Base-by-base conservation (phyloP, 208 protist genomes). In the Acanthamoeba castellanii region DNA sequence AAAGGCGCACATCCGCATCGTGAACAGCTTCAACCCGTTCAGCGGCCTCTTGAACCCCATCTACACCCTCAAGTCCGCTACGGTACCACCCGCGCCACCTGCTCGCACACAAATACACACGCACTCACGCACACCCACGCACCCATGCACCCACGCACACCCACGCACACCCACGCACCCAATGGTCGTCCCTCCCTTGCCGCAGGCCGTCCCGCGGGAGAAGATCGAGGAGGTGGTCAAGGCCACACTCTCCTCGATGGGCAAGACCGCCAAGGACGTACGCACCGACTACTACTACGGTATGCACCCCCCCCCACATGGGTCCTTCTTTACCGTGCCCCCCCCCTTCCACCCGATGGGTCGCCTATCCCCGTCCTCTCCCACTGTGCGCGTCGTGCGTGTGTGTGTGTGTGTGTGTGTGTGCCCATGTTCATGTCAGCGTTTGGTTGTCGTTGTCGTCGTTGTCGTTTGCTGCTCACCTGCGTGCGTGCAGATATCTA, bases 21-120 rank as follows among this genome's bases (percentile, higher is more conserved):
- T 92, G 25, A 96, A 96, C 59, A 96, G 85, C 22, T 96, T 96
- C 32, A 96, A 96, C 55, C 95, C 95, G 37, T 96, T 96, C 18
- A 82, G 59, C 27, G 94, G 94, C 2, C 32, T 96, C 32, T 37
- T 95, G 5, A 96, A 95, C 22, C 95, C 95, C 7, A 94, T 96
- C 45, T 96, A 96, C 45, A 96, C 95, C 8, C 52, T 95, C 32
- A 96, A 96, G 76, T 85, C 87, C 0, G 14, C 30, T 64, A 16
- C 13, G 18, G 59, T 64, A 52, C 47, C 11, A 4, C 47, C 47
- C 7, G 52, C 52, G 11, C 11, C 13, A 52, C 22, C 55, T 57
- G 18, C 13, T n/a, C 22, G 5, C 20, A 64, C 59, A n/a, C n/a
- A n/a, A n/a, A n/a, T n/a, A n/a, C n/a, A n/a, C n/a, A n/a, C 59